A percentile compares a stretch with the other conserved stretches of the same genome.
Evolutionary conservation across 2,329 filamentous ascomycete species (phyloP).

Genomic region (Neophaeococcomyces mojaviensis): DNA sequence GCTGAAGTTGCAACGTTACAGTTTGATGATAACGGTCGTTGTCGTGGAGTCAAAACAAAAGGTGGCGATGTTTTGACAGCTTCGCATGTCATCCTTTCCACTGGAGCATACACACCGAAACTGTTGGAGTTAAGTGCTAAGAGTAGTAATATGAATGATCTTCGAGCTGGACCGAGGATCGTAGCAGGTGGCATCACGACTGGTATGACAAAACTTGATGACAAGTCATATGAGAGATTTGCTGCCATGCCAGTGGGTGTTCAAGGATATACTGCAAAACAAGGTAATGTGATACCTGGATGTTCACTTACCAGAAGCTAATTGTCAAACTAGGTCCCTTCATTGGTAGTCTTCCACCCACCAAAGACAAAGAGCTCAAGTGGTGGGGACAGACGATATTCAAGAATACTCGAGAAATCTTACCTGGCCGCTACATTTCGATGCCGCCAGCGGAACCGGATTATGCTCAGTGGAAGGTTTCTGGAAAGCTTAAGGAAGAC

Average conservation of each 20-base stretch:
- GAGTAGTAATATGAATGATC: conserved; percentile 26
- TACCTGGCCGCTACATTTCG: conserved; percentile 49
- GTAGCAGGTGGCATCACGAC: conserved; percentile 41
- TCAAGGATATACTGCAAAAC: conserved; percentile 36
- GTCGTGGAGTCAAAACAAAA: conserved; percentile 26
- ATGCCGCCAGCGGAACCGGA: conserved; percentile 49
- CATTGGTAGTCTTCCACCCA: conserved; percentile 52
- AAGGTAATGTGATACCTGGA: conserved; percentile 21
- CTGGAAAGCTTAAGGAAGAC: conserved; percentile 49
- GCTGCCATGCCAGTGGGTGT: conserved; percentile 39
- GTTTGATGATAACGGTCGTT: conserved; percentile 41
- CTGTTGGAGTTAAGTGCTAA: conserved; percentile 40
- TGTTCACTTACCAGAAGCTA: background rate
- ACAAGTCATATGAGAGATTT: conserved; percentile 31
- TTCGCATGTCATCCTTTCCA: conserved; percentile 25
- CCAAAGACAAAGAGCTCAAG: conserved; percentile 39
- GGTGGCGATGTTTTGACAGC: conserved; percentile 24
- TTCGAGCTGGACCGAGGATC: conserved; percentile 46
- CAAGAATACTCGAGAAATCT: conserved; percentile 46
- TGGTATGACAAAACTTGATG: conserved; percentile 40
- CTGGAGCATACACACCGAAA: conserved; percentile 30
- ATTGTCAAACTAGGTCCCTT: conserved; percentile 42
- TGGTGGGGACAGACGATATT: conserved; percentile 58
- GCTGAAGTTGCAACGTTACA: conserved; percentile 44
- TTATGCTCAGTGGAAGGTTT: conserved; percentile 58